Evolutionary conservation across 352 stramenopile species (phyloP).

Genomic region (Thalassiosira hispida): DNA sequence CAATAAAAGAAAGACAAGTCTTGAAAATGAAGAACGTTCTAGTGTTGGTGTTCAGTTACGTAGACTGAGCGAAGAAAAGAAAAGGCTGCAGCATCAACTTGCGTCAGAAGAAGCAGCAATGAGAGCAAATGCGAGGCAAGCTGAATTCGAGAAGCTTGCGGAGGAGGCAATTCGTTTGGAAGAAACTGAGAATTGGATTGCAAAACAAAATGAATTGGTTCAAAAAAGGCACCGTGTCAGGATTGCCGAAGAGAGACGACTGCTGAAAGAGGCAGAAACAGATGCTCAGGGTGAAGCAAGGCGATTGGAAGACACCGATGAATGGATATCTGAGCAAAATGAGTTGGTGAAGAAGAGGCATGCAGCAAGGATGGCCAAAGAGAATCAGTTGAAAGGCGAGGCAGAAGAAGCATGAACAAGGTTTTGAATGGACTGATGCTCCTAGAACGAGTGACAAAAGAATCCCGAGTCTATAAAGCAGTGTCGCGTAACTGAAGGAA

Average conservation of each 20-base stretch:
- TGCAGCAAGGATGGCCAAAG: neutral
- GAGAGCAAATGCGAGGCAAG: slow-evolving; percentile 6
- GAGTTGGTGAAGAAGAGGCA: slow-evolving; percentile 12
- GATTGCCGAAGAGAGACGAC: slow-evolving; percentile 5
- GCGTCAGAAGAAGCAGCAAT: neutral
- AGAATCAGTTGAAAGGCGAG: slow-evolving; percentile 6
- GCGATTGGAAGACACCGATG: slow-evolving; percentile 2
- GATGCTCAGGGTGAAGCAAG: neutral
- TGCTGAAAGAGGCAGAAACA: slow-evolving; percentile 1
- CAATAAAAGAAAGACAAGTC: neutral
- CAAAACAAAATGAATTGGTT: slow-evolving; percentile 23
- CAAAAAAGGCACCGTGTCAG: slow-evolving; percentile 1
- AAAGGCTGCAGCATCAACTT: neutral
- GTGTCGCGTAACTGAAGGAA: neutral
- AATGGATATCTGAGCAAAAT: slow-evolving; percentile 32
- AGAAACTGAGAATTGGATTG: slow-evolving; percentile 24
- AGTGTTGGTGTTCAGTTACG: neutral
- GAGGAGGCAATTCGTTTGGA: slow-evolving; percentile 9
- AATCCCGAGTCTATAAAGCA: neutral
- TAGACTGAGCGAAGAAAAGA: slow-evolving; percentile 5
- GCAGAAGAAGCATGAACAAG: neutral
- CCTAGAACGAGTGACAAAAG: neutral
- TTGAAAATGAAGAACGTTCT: neutral
- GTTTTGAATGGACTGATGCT: neutral
- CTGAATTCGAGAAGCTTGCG: slow-evolving; percentile 12